phyloP scores from a whole-genome alignment of 1,284 basidiomycete genomes.

The Phellinidium pouzarii region DNA sequence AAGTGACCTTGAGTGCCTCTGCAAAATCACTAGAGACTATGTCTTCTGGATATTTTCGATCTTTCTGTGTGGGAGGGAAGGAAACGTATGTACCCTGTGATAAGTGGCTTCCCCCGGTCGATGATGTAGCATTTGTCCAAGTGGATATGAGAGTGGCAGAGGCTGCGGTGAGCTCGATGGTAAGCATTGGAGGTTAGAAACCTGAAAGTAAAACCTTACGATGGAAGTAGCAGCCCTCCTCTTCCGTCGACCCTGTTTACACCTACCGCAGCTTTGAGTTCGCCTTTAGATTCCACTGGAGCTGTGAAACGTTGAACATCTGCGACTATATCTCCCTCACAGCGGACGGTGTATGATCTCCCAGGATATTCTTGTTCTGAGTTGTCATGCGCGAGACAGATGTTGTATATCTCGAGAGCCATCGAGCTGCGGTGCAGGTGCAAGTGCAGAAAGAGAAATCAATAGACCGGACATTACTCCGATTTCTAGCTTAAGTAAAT shows the following conservation, averaged over 20 bases:
- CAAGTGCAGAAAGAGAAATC: no score
- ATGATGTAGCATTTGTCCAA: conserved; percentile 64
- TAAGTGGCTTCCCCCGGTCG: conserved; percentile 42
- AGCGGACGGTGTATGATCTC: conserved; percentile 9
- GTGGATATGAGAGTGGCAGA: conserved; percentile 61
- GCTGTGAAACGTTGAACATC: not conserved
- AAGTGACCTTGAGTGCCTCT: conserved; percentile 49
- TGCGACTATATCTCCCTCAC: not conserved
- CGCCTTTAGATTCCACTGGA: not conserved
- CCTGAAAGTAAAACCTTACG: conserved; percentile 4
- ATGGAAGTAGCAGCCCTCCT: conserved; percentile 16
- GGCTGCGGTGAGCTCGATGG: conserved; percentile 27
- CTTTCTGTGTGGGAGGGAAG: not conserved
- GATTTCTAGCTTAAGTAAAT: no score
- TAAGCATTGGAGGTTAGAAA: not conserved
- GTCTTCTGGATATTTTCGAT: not conserved
- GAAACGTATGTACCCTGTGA: conserved; percentile 44
- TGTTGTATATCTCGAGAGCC: conserved; percentile 10
- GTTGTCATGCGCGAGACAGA: conserved; percentile 5
- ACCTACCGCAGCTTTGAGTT: not conserved
- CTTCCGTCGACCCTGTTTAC: not conserved
- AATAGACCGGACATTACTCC: no score
- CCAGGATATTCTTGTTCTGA: not conserved
- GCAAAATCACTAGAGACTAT: conserved; percentile 39
- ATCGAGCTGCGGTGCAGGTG: no score